Percentiles rank a stretch among this genome's conserved stretches.
Conservation (phyloP, 345 rosid species). For the Erysimum cheiranthoides region DNA sequence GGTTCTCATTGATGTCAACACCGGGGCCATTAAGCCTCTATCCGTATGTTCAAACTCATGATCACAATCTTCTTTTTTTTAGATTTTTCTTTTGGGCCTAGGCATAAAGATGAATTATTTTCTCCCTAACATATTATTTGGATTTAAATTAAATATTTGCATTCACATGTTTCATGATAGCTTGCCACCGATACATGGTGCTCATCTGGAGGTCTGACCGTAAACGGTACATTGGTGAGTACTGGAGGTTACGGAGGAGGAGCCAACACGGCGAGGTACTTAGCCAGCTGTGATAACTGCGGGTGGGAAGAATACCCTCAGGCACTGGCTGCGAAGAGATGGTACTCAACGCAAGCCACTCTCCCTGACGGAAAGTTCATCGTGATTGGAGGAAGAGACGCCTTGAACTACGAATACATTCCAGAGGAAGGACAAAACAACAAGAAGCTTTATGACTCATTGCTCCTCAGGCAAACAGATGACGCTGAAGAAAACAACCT, state of each 20-base stretch:
- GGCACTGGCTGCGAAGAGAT: conserved; percentile 72
- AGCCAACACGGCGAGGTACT: conserved; percentile 65
- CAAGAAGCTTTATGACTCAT: conserved; percentile 43
- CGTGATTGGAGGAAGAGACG: conserved; percentile 80
- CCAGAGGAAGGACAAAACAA: conserved; percentile 63
- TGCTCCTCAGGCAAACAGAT: conserved; percentile 61
- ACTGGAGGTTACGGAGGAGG: conserved; percentile 81
- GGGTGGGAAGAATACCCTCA: conserved; percentile 73
- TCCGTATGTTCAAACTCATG: conserved; percentile 44
- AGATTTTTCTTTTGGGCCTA: not conserved
- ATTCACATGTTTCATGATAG: conserved; percentile 47
- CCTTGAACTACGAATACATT: conserved; percentile 78
- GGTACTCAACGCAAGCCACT: conserved; percentile 86
- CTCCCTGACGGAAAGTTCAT: conserved; percentile 73
- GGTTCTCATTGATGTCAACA: conserved; percentile 57
- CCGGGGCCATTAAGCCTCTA: conserved; percentile 54
- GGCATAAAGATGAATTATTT: not conserved
- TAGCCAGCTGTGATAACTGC: conserved; percentile 49
- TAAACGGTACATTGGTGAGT: conserved; percentile 72
- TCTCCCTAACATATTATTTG: conserved; percentile 10
- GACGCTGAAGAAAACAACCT: conserved; percentile 74
- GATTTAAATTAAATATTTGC: conserved; percentile 20
- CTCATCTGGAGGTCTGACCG: conserved; percentile 82
- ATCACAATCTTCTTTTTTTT: not conserved
- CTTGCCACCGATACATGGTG: conserved; percentile 90